Percentiles rank a stretch among this genome's conserved stretches.
phyloP scores from a whole-genome alignment of 805 yeast species.

The Metschnikowia aberdeeniae region DNA sequence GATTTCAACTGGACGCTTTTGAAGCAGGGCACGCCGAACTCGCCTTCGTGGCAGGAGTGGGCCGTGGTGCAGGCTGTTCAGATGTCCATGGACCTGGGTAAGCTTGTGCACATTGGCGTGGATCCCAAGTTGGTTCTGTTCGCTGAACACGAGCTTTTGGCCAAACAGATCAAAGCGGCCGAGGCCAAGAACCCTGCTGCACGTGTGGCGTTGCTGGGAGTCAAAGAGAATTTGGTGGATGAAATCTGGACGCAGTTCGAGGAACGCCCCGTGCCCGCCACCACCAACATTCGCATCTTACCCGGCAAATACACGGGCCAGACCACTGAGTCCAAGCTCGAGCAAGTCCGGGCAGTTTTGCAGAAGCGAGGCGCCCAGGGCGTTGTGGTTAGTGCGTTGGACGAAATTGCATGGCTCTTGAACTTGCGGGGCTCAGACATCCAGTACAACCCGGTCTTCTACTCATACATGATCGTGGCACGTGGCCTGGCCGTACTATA shows the following conservation, averaged over 20 bases:
- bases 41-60: conserved; percentile 59
- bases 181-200: conserved; percentile 23
- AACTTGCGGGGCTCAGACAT: conserved; percentile 54
- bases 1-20: conserved; percentile 58
- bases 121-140: conserved; percentile 50
- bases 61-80: conserved; percentile 47
- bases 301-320: conserved; percentile 62
- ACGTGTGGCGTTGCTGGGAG: conserved; percentile 40
- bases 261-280: conserved; percentile 51
- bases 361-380: conserved; percentile 29
- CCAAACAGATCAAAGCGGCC: conserved; percentile 27
- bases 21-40: conserved; percentile 47
- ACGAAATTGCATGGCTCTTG: conserved; percentile 52
- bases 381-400: conserved; percentile 44
- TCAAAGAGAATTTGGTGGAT: conserved; percentile 67
- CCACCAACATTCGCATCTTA: conserved; percentile 48
- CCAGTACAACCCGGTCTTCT: conserved; percentile 53
- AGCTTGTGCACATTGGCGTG: conserved; percentile 35
- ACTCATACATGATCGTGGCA: conserved; percentile 36
- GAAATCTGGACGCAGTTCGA: conserved; percentile 68
- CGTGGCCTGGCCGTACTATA: conserved; percentile 33
- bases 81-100: conserved; percentile 45
- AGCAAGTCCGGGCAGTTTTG: conserved; percentile 30
- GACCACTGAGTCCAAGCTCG: conserved; percentile 52
- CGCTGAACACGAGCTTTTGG: conserved; percentile 29